These are phyloP conservation scores for Hypoxylon sp. DNA, from an alignment of 2,329 filamentous ascomycete genomes.

Conservation along the genomic window DNA sequence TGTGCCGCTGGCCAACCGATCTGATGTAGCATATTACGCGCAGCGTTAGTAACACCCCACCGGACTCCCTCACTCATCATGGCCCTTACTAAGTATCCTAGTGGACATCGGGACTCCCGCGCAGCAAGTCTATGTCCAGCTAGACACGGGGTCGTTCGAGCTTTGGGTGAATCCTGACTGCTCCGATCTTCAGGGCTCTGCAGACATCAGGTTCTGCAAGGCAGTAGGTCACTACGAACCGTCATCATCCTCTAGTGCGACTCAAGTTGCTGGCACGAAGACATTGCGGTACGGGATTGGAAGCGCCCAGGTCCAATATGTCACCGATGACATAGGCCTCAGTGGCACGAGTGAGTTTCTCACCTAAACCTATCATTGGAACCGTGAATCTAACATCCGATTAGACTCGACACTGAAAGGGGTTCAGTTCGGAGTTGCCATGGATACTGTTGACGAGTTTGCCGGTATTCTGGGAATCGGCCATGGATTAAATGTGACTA, in stretches of 20 bases:
- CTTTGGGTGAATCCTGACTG: conserved; percentile 75
- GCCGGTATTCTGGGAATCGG: conserved; percentile 81
- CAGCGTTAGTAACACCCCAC: conserved; percentile 56
- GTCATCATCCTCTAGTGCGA: conserved; percentile 58
- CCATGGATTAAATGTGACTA: conserved; percentile 67
- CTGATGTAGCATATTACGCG: conserved; percentile 69
- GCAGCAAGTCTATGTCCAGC: conserved; percentile 67
- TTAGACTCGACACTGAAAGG: conserved; percentile 59
- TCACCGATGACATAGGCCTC: conserved; percentile 62
- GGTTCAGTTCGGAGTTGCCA: conserved; percentile 78
- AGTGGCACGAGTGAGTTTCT: conserved; percentile 54
- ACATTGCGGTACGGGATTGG: conserved; percentile 67
- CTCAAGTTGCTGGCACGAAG: conserved; percentile 55
- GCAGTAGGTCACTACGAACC: conserved; percentile 63
- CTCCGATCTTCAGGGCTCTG: conserved; percentile 58
- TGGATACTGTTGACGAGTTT: conserved; percentile 62
- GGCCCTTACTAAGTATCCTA: conserved; percentile 47
- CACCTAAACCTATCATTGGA: not conserved
- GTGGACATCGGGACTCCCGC: conserved; percentile 68
- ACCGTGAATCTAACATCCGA: conserved; percentile 15
- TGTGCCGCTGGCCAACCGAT: conserved; percentile 64
- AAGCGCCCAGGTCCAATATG: conserved; percentile 65
- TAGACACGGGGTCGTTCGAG: conserved; percentile 73
- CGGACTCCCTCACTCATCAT: not conserved
- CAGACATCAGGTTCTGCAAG: conserved; percentile 63